Conservation (phyloP, 441 rosid genomes). For the Croton setiger region DNA sequence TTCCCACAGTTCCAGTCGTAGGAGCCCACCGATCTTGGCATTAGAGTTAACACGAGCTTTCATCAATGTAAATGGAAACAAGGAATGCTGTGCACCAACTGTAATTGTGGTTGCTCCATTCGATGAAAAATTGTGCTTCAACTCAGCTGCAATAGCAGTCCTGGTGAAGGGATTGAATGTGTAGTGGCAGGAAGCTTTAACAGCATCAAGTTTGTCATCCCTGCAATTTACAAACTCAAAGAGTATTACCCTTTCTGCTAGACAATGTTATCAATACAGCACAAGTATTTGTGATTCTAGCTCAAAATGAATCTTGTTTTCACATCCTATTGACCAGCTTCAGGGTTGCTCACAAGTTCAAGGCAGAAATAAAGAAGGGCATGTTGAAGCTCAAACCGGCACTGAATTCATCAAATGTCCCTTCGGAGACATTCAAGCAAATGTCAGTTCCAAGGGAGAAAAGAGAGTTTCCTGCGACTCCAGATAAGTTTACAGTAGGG, state of each 20-base stretch:
- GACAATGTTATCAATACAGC: not conserved
- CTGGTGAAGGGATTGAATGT: slow-evolving; percentile 31
- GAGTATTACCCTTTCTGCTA: not conserved
- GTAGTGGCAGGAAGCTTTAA: slow-evolving; percentile 36
- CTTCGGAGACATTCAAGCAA: slow-evolving; percentile 29
- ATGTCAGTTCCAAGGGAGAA: slow-evolving; percentile 42
- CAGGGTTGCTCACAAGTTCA: slow-evolving; percentile 41
- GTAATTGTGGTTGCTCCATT: slow-evolving; percentile 26
- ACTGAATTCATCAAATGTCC: slow-evolving; percentile 28
- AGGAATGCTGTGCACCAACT: slow-evolving; percentile 41
- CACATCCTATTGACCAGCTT: not conserved
- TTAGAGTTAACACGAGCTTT: slow-evolving; percentile 44
- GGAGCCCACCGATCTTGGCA: slow-evolving; percentile 34
- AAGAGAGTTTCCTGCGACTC: slow-evolving; percentile 34
- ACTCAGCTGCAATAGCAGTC: slow-evolving; percentile 51
- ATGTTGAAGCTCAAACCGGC: slow-evolving; percentile 44
- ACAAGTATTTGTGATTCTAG: not conserved
- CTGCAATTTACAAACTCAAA: slow-evolving; percentile 32
- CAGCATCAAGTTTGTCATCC: slow-evolving; percentile 35
- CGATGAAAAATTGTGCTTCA: slow-evolving; percentile 31
- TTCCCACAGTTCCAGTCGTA: slow-evolving; percentile 35
- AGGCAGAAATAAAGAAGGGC: slow-evolving; percentile 35
- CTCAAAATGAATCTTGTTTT: not conserved
- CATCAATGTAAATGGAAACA: slow-evolving; percentile 37
- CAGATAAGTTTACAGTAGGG: slow-evolving; percentile 39